Percentiles rank a stretch among this genome's conserved stretches.
phyloP scores from a whole-genome alignment of 208 protist genomes.

The Leishmania gerbilli region DNA sequence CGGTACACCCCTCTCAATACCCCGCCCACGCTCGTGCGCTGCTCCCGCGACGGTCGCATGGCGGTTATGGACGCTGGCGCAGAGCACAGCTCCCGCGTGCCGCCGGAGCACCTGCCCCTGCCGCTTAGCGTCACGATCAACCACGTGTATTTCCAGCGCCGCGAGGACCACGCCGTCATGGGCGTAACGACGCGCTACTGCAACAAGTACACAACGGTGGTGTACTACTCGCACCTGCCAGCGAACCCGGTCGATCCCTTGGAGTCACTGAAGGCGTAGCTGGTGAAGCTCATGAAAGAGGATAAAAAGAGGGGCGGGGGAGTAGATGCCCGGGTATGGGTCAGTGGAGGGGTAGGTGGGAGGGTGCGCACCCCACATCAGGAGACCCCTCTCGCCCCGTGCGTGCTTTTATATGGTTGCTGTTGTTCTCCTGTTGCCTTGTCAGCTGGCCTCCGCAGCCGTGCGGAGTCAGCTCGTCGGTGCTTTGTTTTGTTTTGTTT shows the following conservation, averaged over 20 bases:
- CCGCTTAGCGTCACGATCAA: constrained; percentile 92
- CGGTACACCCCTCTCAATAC: constrained; percentile 92
- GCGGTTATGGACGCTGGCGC: constrained; percentile 41
- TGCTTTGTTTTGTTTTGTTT: neutral
- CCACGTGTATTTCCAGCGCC: constrained; percentile 92
- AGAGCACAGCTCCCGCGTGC: constrained; percentile 35
- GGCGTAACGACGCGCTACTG: constrained; percentile 87
- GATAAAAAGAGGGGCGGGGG: neutral
- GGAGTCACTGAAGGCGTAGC: constrained; percentile 21
- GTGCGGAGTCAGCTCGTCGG: neutral
- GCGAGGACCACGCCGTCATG: constrained; percentile 87
- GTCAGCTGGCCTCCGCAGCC: neutral
- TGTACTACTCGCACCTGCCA: constrained; percentile 82
- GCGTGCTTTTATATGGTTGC: neutral
- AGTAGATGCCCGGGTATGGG: neutral
- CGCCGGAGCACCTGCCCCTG: constrained; percentile 81
- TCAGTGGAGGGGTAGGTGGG: neutral
- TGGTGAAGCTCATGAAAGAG: neutral
- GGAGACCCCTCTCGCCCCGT: neutral
- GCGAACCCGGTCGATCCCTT: constrained; percentile 26
- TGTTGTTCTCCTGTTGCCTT: neutral
- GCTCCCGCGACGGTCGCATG: constrained; percentile 59
- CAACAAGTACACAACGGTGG: constrained; percentile 91
- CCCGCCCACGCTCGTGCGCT: constrained; percentile 87
- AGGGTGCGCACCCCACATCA: neutral